A percentile compares a stretch with the other conserved stretches of the same genome.
phyloP scores from a whole-genome alignment of 2,329 filamentous ascomycete genomes.

The Cryoendolithus antarcticus region DNA sequence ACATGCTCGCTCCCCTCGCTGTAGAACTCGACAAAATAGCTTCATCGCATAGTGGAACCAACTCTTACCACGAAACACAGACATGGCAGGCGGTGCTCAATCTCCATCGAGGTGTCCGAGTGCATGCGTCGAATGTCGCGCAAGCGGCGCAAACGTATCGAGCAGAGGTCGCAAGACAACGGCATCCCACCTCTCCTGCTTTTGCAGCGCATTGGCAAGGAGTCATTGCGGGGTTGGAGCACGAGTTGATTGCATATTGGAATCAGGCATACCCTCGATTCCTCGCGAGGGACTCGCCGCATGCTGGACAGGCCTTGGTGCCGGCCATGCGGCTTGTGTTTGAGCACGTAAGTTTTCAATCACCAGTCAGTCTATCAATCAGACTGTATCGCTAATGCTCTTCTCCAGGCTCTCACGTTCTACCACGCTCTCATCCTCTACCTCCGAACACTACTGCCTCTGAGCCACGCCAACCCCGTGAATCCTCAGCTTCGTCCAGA shows the following conservation, averaged over 20 bases:
- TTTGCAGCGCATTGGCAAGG: slow-evolving; percentile 16
- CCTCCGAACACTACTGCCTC: slow-evolving; percentile 41
- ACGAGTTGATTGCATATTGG: slow-evolving; percentile 19
- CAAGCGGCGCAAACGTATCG: slow-evolving; percentile 31
- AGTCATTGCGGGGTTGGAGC: slow-evolving; percentile 14
- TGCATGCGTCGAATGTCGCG: slow-evolving; percentile 33
- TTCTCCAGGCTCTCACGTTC: slow-evolving; percentile 28
- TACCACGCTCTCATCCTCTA: slow-evolving; percentile 39
- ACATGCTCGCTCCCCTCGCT: slow-evolving; percentile 32
- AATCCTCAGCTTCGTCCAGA: slow-evolving; percentile 22
- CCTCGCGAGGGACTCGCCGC: slow-evolving; percentile 10
- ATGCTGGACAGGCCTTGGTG: slow-evolving; percentile 21
- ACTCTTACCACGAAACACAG: slow-evolving; percentile 7
- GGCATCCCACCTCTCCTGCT: slow-evolving; percentile 9
- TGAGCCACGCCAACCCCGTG: slow-evolving; percentile 11
- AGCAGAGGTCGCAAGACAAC: slow-evolving; percentile 22
- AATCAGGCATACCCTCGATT: slow-evolving; percentile 15
- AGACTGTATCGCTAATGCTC: slow-evolving; percentile 5
- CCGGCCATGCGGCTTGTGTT: slow-evolving; percentile 19
- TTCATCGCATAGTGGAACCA: background rate
- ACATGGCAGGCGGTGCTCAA: slow-evolving; percentile 28
- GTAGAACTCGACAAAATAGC: background rate
- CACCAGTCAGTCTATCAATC: slow-evolving; percentile 25
- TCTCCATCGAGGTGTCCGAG: slow-evolving; percentile 33
- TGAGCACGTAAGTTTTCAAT: slow-evolving; percentile 35